A percentile compares a stretch with the other conserved stretches of the same genome.
Evolutionary conservation across 75 land plant species (phyloP).

Genomic region (Pinus tabuliformis): DNA sequence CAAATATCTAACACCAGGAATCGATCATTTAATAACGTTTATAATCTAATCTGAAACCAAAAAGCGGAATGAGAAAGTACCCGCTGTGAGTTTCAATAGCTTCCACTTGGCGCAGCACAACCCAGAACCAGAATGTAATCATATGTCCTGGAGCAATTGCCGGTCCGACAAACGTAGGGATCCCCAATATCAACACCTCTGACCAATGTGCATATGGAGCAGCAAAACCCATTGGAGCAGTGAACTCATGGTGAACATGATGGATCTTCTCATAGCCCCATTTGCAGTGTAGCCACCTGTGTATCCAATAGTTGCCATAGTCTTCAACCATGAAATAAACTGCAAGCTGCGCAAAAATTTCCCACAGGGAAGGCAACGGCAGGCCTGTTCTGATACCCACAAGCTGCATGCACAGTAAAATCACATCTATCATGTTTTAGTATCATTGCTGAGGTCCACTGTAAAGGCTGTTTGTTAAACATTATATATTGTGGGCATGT

Average conservation of each 20-base stretch:
- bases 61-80: constrained; percentile 25
- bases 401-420: constrained; percentile 19
- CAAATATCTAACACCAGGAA: neutral
- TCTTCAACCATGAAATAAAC: constrained; percentile 85
- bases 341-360: constrained; percentile 53
- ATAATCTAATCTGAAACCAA: neutral
- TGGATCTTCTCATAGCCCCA: constrained; percentile 95
- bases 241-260: constrained; percentile 81
- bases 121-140: constrained; percentile 93
- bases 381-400: constrained; percentile 71
- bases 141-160: constrained; percentile 88
- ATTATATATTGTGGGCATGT: too few relatives aligned
- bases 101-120: constrained; percentile 78
- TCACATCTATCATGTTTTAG: neutral
- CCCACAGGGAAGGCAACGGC: constrained; percentile 75
- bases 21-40: neutral
- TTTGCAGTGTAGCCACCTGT: constrained; percentile 69
- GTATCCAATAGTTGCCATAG: constrained; percentile 88
- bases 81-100: constrained; percentile 94
- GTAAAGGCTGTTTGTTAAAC: too few relatives aligned
- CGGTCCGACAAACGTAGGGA: constrained; percentile 85
- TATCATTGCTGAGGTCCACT: too few relatives aligned
- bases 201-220: constrained; percentile 97
- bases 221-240: constrained; percentile 83
- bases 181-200: constrained; percentile 83